phyloP scores from a whole-genome alignment of 2,329 filamentous ascomycete species.

The Xylaria sp. region DNA sequence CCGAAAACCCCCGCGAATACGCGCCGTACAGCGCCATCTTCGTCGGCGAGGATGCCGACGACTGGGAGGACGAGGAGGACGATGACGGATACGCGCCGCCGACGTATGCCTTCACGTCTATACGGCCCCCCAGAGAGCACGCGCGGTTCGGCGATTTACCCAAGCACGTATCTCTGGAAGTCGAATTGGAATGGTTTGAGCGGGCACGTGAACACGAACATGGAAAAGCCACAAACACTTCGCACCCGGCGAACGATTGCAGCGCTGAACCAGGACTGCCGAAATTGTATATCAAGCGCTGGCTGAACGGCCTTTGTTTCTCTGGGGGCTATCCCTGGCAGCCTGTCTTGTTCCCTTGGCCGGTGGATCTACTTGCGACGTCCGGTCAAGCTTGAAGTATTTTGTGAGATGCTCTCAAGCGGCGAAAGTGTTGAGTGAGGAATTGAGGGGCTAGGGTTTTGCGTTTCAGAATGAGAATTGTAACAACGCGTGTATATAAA shows the following conservation, averaged over 20 bases:
- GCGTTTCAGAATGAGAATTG: not conserved
- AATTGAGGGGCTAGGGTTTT: not conserved
- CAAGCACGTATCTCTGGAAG: conserved; percentile 46
- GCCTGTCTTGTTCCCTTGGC: conserved; percentile 45
- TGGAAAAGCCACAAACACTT: not conserved
- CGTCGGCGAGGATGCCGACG: conserved; percentile 38
- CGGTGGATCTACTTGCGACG: conserved; percentile 39
- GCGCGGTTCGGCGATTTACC: conserved; percentile 30
- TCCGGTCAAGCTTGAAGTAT: conserved; percentile 6
- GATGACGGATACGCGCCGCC: conserved; percentile 17
- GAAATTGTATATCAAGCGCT: conserved; percentile 45
- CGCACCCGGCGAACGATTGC: not conserved
- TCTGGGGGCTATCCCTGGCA: conserved; percentile 29
- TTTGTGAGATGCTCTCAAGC: not conserved
- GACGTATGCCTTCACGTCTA: conserved; percentile 43
- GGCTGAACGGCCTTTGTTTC: conserved; percentile 47
- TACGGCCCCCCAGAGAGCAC: conserved; percentile 25
- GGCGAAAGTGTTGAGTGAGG: not conserved
- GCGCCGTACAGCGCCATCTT: conserved; percentile 42
- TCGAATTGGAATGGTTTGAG: conserved; percentile 40
- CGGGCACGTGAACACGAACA: not conserved
- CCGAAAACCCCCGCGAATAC: conserved; percentile 14
- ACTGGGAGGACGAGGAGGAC: conserved; percentile 31
- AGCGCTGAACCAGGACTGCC: conserved; percentile 20
- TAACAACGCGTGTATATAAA: not conserved